Evolutionary conservation across 1,139 yeast species (phyloP).

Genomic region (Saccharomycopsis hybrid): DNA sequence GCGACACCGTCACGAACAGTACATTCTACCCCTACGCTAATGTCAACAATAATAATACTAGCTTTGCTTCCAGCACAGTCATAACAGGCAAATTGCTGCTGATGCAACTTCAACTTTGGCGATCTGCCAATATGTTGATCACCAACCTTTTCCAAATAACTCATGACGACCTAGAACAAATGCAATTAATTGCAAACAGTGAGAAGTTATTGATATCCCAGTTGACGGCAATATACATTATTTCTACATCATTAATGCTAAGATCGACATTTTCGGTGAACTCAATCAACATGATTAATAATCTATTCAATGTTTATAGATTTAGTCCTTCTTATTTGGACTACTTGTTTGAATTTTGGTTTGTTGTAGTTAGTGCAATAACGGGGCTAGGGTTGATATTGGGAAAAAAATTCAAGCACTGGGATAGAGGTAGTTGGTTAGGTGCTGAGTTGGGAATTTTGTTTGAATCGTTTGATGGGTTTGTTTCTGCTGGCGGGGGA

Average conservation of each 20-base stretch:
- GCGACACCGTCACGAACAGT: no score
- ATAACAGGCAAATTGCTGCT: no score
- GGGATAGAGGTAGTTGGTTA: no score
- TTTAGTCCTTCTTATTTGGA: constrained; percentile 16
- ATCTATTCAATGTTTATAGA: constrained; percentile 4
- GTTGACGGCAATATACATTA: constrained; percentile 14
- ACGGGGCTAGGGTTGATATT: constrained; percentile 4
- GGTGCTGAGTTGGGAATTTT: no score
- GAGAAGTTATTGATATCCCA: constrained; percentile 12
- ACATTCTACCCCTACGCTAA: no score
- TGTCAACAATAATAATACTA: no score
- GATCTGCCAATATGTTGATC: no score
- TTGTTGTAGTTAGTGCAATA: constrained; percentile 5
- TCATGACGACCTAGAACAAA: not conserved
- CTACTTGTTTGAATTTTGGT: constrained; percentile 17
- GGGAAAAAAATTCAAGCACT: not conserved
- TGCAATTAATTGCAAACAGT: constrained; percentile 7
- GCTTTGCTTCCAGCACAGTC: no score
- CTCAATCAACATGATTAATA: constrained; percentile 13
- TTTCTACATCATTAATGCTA: constrained; percentile 17
- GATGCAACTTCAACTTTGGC: no score
- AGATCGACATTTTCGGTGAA: constrained; percentile 12
- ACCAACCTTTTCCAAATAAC: no score
- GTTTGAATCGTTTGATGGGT: no score
- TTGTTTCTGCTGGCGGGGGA: no score